A percentile compares a stretch with the other conserved stretches of the same genome.
Conservation (phyloP, 2,329 filamentous ascomycete genomes). For the Dryadomyces sulphureus region DNA sequence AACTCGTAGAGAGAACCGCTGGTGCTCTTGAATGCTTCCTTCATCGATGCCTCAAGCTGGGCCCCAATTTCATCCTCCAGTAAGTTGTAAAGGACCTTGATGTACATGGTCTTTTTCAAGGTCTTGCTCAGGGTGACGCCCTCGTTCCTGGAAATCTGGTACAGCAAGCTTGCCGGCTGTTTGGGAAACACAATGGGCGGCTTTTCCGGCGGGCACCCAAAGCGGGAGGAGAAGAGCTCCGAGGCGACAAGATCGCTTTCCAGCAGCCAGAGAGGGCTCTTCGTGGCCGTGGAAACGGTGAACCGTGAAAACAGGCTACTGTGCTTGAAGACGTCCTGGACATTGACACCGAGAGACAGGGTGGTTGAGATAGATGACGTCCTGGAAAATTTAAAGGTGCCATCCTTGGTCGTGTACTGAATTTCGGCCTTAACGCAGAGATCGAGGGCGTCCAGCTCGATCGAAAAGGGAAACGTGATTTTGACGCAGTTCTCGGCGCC, state of each 20-base stretch:
- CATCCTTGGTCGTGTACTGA: constrained; percentile 52
- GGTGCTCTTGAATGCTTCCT: constrained; percentile 20
- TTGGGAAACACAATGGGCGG: constrained; percentile 58
- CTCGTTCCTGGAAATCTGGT: constrained; percentile 53
- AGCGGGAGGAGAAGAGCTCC: constrained; percentile 50
- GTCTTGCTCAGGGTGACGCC: constrained; percentile 18
- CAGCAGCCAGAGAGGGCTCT: constrained; percentile 60
- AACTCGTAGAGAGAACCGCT: constrained; percentile 9
- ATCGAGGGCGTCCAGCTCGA: constrained; percentile 60
- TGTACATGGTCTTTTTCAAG: constrained; percentile 37
- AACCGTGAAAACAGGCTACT: constrained; percentile 74
- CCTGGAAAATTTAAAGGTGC: constrained; percentile 48
- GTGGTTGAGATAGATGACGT: constrained; percentile 53
- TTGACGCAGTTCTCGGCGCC: constrained; percentile 29
- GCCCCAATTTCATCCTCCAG: constrained; percentile 58
- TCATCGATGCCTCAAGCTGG: constrained; percentile 29
- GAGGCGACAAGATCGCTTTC: constrained; percentile 57
- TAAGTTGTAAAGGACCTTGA: constrained; percentile 63
- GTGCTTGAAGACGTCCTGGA: constrained; percentile 89
- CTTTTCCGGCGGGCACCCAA: constrained; percentile 35
- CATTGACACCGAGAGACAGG: constrained; percentile 82
- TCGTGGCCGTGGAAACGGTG: constrained; percentile 68
- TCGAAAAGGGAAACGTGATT: constrained; percentile 64
- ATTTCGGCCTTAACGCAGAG: constrained; percentile 66
- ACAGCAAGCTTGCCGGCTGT: constrained; percentile 68